Evolutionary conservation across 2,329 filamentous ascomycete species (phyloP).

Genomic region (Macroventuria anomochaeta): DNA sequence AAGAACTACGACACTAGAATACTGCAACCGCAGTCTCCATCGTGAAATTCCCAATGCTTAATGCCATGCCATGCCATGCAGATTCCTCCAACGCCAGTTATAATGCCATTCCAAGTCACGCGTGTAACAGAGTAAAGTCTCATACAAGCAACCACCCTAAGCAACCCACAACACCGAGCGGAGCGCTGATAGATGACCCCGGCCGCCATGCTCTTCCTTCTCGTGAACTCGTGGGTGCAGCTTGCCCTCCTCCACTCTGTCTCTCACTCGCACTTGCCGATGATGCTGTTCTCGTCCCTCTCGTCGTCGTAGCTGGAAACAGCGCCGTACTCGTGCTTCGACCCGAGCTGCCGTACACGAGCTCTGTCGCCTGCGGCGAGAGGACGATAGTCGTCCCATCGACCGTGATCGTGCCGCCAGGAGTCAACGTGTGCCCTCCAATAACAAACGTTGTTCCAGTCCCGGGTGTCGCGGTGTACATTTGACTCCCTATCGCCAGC

Average conservation of each 20-base stretch:
- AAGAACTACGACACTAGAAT: not conserved
- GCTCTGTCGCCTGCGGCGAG: conserved; percentile 46
- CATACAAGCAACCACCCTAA: not conserved
- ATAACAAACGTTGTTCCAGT: conserved; percentile 55
- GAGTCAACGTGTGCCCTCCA: conserved; percentile 46
- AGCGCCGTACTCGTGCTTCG: conserved; percentile 44
- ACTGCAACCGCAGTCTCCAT: not conserved
- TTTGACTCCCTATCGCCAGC: conserved; percentile 40
- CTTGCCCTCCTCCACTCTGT: conserved; percentile 11
- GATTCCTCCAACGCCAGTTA: not conserved
- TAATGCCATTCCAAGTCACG: not conserved
- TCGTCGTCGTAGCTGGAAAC: conserved; percentile 49
- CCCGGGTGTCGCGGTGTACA: conserved; percentile 50
- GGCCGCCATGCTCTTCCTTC: not conserved
- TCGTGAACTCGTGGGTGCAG: not conserved
- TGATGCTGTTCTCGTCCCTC: conserved; percentile 10
- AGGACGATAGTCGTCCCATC: conserved; percentile 53
- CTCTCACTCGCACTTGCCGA: conserved; percentile 25
- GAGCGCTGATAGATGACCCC: not conserved
- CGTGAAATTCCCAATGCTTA: not conserved
- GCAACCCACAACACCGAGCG: not conserved
- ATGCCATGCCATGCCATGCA: not conserved
- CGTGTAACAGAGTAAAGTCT: not conserved
- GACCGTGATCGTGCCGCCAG: conserved; percentile 49
- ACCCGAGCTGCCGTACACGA: conserved; percentile 50